Evolutionary conservation across 768 basidiomycete species (phyloP).

Genomic region (Amanita phalloides): DNA sequence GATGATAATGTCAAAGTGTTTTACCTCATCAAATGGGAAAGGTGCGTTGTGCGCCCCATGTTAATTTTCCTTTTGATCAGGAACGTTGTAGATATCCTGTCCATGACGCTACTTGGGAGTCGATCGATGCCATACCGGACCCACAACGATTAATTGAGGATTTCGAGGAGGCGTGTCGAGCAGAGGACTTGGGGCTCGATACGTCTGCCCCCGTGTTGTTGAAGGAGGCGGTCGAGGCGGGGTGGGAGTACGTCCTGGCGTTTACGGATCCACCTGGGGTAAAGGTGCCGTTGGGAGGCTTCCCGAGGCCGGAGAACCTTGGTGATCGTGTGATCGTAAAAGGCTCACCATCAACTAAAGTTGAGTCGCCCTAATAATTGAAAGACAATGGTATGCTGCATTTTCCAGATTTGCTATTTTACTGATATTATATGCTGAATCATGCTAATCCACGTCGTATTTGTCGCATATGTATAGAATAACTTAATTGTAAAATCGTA

Average conservation of each 20-base stretch:
- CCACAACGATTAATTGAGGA: constrained; percentile 16
- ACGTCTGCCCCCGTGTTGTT: constrained; percentile 16
- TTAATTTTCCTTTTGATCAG: background rate
- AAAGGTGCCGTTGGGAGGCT: constrained; percentile 5
- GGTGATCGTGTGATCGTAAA: too few species aligned
- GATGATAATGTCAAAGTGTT: constrained; percentile 11
- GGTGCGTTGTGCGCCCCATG: constrained; percentile 15
- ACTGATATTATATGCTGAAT: too few species aligned
- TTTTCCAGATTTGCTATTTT: too few species aligned
- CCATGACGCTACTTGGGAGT: constrained; percentile 25
- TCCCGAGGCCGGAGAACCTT: too few species aligned
- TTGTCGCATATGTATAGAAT: too few species aligned
- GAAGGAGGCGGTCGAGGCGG: constrained; percentile 18
- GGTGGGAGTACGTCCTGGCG: background rate
- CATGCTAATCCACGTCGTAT: too few species aligned
- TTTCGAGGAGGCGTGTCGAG: constrained; percentile 17
- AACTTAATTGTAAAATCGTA: too few species aligned
- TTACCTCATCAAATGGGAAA: constrained; percentile 32
- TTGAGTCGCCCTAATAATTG: too few species aligned
- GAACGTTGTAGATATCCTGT: constrained; percentile 20
- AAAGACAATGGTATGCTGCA: too few species aligned
- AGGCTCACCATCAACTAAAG: too few species aligned
- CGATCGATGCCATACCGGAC: constrained; percentile 18
- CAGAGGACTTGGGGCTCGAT: constrained; percentile 19
- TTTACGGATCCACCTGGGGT: background rate